These are phyloP conservation scores for Pythium folliculosum DNA, from an alignment of 352 stramenopile genomes.

Conservation along the genomic window DNA sequence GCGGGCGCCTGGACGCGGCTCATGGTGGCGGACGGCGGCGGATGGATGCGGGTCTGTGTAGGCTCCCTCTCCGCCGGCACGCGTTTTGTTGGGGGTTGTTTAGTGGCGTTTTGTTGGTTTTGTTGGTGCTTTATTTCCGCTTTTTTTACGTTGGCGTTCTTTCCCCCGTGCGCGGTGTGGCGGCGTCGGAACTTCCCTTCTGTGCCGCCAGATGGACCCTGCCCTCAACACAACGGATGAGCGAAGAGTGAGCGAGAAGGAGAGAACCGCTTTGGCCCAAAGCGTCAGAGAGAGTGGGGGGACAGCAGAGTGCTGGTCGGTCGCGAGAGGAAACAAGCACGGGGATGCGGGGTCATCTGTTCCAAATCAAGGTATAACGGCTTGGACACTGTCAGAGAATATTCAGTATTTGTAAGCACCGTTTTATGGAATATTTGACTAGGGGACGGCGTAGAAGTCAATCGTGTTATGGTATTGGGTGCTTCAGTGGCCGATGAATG, in stretches of 20 bases:
- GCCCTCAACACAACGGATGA: background rate
- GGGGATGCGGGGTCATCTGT: background rate
- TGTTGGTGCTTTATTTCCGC: too few relatives aligned
- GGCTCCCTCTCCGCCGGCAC: too few relatives aligned
- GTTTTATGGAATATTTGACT: too few relatives aligned
- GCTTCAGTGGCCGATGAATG: background rate
- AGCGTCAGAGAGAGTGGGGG: background rate
- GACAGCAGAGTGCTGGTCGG: slow-evolving; percentile 2
- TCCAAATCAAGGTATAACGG: slow-evolving; percentile 4
- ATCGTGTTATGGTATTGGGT: background rate
- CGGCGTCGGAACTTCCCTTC: background rate
- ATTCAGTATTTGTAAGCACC: too few relatives aligned
- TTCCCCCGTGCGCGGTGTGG: background rate
- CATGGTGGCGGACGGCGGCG: background rate
- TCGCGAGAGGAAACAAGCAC: background rate
- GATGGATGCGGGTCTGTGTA: background rate
- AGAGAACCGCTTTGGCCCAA: slow-evolving; percentile 1
- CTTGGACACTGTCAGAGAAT: too few relatives aligned
- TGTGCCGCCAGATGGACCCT: background rate
- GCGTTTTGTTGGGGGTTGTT: background rate
- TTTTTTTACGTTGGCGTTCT: background rate
- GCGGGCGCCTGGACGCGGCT: slow-evolving; percentile 9
- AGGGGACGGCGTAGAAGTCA: too few relatives aligned
- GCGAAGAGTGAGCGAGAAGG: background rate
- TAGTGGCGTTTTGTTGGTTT: too few relatives aligned